Evolutionary conservation across 2,329 filamentous ascomycete species (phyloP).

Genomic region (Talaromyces sp.): DNA sequence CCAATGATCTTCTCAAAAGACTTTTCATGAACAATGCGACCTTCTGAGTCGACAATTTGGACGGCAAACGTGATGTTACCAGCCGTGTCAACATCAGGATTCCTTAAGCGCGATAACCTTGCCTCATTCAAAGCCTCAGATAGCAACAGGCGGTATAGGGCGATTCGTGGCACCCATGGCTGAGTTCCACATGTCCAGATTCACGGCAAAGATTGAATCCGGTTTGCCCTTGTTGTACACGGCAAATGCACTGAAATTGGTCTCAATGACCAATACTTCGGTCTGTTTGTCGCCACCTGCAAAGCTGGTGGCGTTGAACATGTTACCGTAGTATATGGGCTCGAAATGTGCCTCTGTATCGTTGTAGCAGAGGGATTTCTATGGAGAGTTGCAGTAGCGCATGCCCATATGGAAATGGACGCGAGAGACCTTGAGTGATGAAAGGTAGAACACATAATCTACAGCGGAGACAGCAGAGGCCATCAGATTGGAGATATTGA

Average conservation of each 20-base stretch:
- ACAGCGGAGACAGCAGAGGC: not conserved
- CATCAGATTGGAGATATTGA: not conserved
- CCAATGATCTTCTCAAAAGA: not conserved
- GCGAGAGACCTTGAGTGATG: not conserved
- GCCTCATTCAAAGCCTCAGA: not conserved
- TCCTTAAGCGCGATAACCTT: not conserved
- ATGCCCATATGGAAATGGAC: not conserved
- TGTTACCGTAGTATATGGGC: not conserved
- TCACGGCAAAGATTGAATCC: not conserved
- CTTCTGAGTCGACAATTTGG: not conserved
- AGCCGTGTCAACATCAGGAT: not conserved
- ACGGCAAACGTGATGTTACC: not conserved
- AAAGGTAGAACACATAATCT: not conserved
- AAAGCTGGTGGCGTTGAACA: not conserved
- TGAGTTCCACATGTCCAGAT: constrained; percentile 5
- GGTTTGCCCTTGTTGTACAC: not conserved
- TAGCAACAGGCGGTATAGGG: not conserved
- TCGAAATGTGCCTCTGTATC: not conserved
- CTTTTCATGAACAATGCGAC: constrained; percentile 1
- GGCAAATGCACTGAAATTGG: not conserved
- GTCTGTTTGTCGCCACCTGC: not conserved
- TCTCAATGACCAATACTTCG: not conserved
- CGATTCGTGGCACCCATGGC: not conserved
- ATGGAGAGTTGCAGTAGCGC: not conserved
- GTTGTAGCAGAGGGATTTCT: not conserved